Evolutionary conservation across 768 basidiomycete genomes (phyloP), one percentile per base, ranked within the genome.

Genomic region (Neoboletus subvelutipes): DNA sequence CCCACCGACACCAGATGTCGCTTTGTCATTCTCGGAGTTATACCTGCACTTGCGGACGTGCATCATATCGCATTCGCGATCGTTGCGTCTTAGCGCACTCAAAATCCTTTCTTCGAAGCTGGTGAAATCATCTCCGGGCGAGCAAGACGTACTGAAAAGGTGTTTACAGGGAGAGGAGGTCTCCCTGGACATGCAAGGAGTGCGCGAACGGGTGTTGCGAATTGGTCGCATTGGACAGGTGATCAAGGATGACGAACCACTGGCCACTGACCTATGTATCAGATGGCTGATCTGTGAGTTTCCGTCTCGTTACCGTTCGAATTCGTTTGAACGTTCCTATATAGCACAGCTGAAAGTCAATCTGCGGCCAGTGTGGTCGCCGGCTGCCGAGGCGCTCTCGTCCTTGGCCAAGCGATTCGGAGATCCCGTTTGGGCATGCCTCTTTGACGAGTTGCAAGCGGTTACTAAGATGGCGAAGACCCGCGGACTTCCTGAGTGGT

Each of bases 291-390:
- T 88, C 29, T 86, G 90, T 90, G 49, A 55, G 80, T 74, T 5
- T 50, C 5, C 34, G 10, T 56, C 20, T 52, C 12, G 5, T 17
- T 18, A 8, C n/a, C n/a, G 7, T 28, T 36, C 13, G 43, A 37
- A 37, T 37, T 26, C 20, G 47, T 34, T 22, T 46, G n/a, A 46
- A 47, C n/a, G 1, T 36, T 48, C 2, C 26, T 13, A 20, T 54
- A 26, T 64, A 88, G 92, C 90, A 7, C 95, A 97, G 69, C 78
- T 98, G 51, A 98, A 98, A 75, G 89, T 98, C 58, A 96, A 94
- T 68, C 75, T 98, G 45, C 83, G 92, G 29, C 97, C 97, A 0
- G 67, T 97, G 17, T 99, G 95, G 90, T 82, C 85, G 4, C 88
- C 94, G 18, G 84, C 94, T 5, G 80, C 86, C 13, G 80, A 81